These are phyloP conservation scores for Pythium utonaiense DNA, from an alignment of 352 stramenopile genomes.

Conservation along the genomic window DNA sequence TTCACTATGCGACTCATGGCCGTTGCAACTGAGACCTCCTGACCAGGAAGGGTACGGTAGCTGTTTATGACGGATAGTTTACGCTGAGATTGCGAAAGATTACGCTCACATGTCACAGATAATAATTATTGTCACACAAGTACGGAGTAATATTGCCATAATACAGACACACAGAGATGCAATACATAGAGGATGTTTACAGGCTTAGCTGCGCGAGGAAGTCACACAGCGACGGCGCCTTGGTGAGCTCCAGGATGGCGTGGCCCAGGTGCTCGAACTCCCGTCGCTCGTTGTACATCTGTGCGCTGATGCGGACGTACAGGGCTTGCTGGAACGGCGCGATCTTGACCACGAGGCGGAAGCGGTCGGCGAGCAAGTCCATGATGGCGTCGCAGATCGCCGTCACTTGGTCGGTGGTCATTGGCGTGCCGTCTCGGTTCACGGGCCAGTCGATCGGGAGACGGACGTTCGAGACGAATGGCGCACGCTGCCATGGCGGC, in stretches of 20 bases:
- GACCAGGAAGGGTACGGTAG: neutral
- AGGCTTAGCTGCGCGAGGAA: constrained; percentile 65
- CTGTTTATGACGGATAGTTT: neutral
- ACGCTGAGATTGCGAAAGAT: neutral
- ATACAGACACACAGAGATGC: no score
- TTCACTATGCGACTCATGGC: constrained; percentile 5
- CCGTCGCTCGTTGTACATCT: constrained; percentile 83
- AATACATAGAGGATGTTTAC: constrained; percentile 25
- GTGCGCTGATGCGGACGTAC: constrained; percentile 78
- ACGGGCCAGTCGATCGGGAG: constrained; percentile 65
- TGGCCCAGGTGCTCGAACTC: constrained; percentile 74
- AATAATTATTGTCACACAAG: no score
- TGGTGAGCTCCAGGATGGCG: constrained; percentile 73
- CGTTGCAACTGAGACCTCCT: neutral
- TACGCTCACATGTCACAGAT: no score
- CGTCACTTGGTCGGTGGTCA: constrained; percentile 58
- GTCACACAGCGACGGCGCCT: constrained; percentile 54
- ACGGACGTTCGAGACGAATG: constrained; percentile 79
- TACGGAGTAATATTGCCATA: no score
- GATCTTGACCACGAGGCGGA: constrained; percentile 65
- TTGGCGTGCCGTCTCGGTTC: constrained; percentile 35
- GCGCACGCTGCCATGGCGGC: constrained; percentile 73
- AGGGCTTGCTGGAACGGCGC: constrained; percentile 61
- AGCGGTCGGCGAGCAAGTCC: constrained; percentile 75
- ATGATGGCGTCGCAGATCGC: constrained; percentile 75